Conservation (phyloP, 306 rosid species). For the Cicer bijugum region DNA sequence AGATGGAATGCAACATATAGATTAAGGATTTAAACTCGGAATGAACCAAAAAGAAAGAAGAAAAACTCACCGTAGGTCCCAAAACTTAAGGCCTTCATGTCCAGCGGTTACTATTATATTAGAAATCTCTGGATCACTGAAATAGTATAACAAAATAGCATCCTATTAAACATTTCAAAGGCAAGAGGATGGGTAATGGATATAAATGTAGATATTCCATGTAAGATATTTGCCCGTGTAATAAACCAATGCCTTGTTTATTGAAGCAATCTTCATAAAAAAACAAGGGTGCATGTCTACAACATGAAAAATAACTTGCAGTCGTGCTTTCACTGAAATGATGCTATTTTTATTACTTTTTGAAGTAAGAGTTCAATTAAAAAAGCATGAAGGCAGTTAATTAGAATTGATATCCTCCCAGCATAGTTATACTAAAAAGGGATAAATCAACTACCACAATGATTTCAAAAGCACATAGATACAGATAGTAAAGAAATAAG, state of each 20-base stretch:
- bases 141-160: conserved; percentile 41
- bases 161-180: conserved; percentile 15
- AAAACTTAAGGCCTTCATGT: conserved; percentile 88
- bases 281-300: conserved; percentile 12
- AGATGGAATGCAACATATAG: conserved; percentile 27
- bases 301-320: conserved; percentile 1
- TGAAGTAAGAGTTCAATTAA: not conserved
- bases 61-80: conserved; percentile 81
- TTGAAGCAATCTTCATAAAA: conserved; percentile 25
- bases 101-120: conserved; percentile 83
- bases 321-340: conserved; percentile 12
- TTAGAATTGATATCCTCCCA: conserved; percentile 13
- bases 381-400: conserved; percentile 6
- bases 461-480: conserved; percentile 29
- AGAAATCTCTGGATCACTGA: conserved; percentile 72
- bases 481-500: not conserved
- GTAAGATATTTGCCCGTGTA: conserved; percentile 18
- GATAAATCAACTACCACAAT: conserved; percentile 24
- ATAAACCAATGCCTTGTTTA: conserved; percentile 10
- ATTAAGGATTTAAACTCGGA: conserved; percentile 27
- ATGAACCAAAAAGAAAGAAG: conserved; percentile 12
- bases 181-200: conserved; percentile 32
- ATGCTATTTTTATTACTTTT: not conserved
- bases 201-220: conserved; percentile 1
- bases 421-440: conserved; percentile 21